Conservation (phyloP, 208 protist genomes). For the Trypanosoma melophagium region DNA sequence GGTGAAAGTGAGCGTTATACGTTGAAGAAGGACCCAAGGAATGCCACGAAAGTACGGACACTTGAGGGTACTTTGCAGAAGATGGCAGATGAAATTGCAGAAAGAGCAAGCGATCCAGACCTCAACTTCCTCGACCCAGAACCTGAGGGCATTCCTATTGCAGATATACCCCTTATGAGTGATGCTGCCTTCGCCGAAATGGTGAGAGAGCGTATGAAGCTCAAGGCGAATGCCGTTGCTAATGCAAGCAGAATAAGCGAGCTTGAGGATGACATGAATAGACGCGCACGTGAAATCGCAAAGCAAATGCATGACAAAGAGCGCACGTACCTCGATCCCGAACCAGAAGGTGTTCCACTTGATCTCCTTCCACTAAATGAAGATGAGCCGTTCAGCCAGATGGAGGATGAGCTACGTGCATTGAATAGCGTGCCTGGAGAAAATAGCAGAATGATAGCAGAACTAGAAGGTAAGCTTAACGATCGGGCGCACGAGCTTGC, state of each 20-base stretch:
- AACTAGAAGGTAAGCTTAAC: conserved; percentile 44
- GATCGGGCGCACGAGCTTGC: conserved; percentile 70
- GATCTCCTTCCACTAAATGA: conserved; percentile 66
- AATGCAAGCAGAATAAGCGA: conserved; percentile 69
- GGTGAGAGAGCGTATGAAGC: conserved; percentile 36
- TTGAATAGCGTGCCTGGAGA: conserved; percentile 45
- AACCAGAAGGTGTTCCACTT: conserved; percentile 65
- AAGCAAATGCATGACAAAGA: conserved; percentile 50
- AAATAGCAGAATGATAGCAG: conserved; percentile 40
- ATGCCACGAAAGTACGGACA: conserved; percentile 47
- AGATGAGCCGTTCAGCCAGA: conserved; percentile 44
- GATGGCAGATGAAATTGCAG: no score
- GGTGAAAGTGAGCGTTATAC: conserved; percentile 48
- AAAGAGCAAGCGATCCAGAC: no score
- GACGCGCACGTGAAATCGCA: conserved; percentile 53
- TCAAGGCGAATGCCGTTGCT: conserved; percentile 44
- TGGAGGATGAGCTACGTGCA: conserved; percentile 65
- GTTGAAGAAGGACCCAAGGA: conserved; percentile 68
- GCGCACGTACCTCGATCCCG: conserved; percentile 58
- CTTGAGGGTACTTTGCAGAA: conserved; percentile 41
- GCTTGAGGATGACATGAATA: conserved; percentile 69
- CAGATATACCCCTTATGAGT: conserved; percentile 50
- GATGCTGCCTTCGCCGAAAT: conserved; percentile 52
- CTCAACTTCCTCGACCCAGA: neutral
- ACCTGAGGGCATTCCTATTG: conserved; percentile 60